These are phyloP conservation scores for Euphorbia schlechtendalii DNA, from an alignment of 441 rosid genomes.

Conservation along the genomic window DNA sequence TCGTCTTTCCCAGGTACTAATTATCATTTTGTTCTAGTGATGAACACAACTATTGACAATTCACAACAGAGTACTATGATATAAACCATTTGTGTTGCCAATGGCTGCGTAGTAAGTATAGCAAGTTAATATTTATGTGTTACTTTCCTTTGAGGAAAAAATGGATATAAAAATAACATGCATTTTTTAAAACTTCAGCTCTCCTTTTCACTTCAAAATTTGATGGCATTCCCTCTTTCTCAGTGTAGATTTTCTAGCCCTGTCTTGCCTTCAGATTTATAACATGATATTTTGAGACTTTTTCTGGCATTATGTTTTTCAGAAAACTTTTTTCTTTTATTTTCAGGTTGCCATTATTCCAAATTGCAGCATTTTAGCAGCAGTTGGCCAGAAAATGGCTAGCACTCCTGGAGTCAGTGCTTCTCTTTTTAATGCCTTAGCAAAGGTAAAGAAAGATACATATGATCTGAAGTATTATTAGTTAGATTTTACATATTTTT, in stretches of 20 bases:
- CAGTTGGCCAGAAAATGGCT: conserved; percentile 98
- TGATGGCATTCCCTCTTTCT: neutral
- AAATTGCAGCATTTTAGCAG: conserved; percentile 85
- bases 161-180: neutral
- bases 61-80: too few relatives aligned
- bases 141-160: neutral
- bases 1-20: conserved; percentile 82
- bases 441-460: conserved; percentile 47
- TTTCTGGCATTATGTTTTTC: conserved; percentile 17
- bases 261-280: neutral
- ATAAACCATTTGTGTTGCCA: too few relatives aligned
- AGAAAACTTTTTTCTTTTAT: too few relatives aligned
- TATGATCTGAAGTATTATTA: conserved; percentile 19
- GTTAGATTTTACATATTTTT: too few relatives aligned
- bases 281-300: conserved; percentile 2
- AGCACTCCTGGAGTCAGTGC: conserved; percentile 95
- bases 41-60: too few relatives aligned
- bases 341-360: conserved; percentile 77
- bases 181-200: neutral
- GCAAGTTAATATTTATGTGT: too few relatives aligned
- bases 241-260: conserved; percentile 6
- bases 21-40: neutral
- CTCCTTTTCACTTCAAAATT: neutral
- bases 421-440: conserved; percentile 83
- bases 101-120: too few relatives aligned